Base-by-base conservation (phyloP, 1,284 basidiomycete species). In the Afroboletus lepidellus region DNA sequence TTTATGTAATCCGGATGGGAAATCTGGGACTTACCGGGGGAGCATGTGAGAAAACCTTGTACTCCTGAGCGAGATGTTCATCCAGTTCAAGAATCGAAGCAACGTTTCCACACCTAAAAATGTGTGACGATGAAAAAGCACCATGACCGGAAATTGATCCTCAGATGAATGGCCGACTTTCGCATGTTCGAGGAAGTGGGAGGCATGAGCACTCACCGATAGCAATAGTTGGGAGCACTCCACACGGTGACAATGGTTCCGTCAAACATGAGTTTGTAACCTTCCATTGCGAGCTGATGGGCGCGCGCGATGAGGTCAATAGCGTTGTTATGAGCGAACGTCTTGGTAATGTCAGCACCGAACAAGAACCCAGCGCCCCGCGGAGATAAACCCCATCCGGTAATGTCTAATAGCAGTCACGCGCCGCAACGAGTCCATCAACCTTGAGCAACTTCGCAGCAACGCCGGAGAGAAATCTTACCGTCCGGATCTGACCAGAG, bases 401-500 rank as follows among this genome's bases (percentile, higher is more conserved):
- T 77, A 51, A 96, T 95, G 63, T 97, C 93, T 85, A 47, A 34
- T 18, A 33, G 25, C n/a, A n/a, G 30, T 38, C 41, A 42, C 32
- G 46, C 36, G 27, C 43, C 41, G 13, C 25, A 46, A 21, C 34
- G 34, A 53, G 51, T 21, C 32, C 39, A 41, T 33, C 41, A 29
- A 41, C 16, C 16, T 24, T 63, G 39, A 46, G 54, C 41, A 37
- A 37, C 34, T 23, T 25, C 23, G 44, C n/a, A 30, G 48, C 39
- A 48, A 51, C 38, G 51, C 50, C 52, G 46, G 51, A 21, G 39
- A 44, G 49, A 34, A 30, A 21, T 46, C 51, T 53, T 55, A 94
- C 92, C 94, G 69, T 99, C 96, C 33, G 96, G 97, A 77, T 99
- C 96, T 51, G 94, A 98, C 96, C 96, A 99, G 20, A 99, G 78